A percentile compares a stretch with the other conserved stretches of the same genome.
These are phyloP conservation scores for Priceomyces castillae DNA, from an alignment of 805 yeast species.

Conservation along the genomic window DNA sequence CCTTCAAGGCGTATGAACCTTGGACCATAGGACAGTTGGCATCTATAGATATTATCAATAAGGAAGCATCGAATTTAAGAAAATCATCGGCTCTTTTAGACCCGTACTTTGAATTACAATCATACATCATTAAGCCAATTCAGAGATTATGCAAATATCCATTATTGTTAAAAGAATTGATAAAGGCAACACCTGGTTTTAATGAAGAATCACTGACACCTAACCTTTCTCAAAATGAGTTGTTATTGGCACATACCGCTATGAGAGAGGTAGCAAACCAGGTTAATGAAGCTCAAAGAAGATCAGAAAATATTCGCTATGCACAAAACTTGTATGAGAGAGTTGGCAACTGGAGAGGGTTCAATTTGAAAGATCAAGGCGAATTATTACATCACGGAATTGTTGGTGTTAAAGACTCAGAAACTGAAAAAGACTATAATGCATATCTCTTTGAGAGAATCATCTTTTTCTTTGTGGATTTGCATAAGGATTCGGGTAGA, in stretches of 20 bases:
- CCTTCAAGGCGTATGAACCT: slow-evolving; percentile 86
- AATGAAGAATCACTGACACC: slow-evolving; percentile 12
- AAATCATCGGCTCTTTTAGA: slow-evolving; percentile 62
- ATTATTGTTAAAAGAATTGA: slow-evolving; percentile 67
- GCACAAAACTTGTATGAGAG: slow-evolving; percentile 67
- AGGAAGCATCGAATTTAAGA: slow-evolving; percentile 56
- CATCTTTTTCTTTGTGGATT: slow-evolving; percentile 47
- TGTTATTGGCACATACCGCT: slow-evolving; percentile 65
- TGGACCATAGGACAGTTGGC: slow-evolving; percentile 90
- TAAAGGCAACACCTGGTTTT: slow-evolving; percentile 58
- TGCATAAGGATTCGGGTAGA: slow-evolving; percentile 11
- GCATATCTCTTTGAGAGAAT: slow-evolving; percentile 80
- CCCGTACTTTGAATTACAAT: slow-evolving; percentile 85
- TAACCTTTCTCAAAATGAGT: slow-evolving; percentile 53
- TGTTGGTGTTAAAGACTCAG: slow-evolving; percentile 66
- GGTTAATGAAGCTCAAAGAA: slow-evolving; percentile 91
- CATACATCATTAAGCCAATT: slow-evolving; percentile 87
- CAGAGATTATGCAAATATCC: slow-evolving; percentile 97
- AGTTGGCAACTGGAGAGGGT: slow-evolving; percentile 91
- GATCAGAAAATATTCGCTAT: slow-evolving; percentile 78
- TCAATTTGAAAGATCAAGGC: slow-evolving; percentile 75
- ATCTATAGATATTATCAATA: slow-evolving; percentile 76
- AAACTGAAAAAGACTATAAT: slow-evolving; percentile 80
- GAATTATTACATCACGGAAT: slow-evolving; percentile 73
- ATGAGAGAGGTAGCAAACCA: slow-evolving; percentile 81